These are phyloP conservation scores for Simplicillium sp. DNA, from an alignment of 2,329 filamentous ascomycete species.

Conservation along the genomic window DNA sequence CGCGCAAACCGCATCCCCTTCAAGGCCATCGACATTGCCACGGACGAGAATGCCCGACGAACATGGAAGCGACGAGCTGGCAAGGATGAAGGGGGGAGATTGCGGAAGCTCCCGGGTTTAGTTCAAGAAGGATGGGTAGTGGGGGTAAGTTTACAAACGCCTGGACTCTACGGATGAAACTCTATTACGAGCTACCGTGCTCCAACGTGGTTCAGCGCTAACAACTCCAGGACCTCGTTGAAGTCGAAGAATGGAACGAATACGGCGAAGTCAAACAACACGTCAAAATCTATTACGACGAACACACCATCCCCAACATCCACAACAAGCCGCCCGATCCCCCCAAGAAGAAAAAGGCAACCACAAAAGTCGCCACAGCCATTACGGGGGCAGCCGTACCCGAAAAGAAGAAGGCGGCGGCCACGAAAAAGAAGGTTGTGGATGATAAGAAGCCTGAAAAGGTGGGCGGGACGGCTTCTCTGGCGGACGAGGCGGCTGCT, in stretches of 20 bases:
- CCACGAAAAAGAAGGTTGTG: conserved; percentile 13
- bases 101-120: conserved; percentile 75
- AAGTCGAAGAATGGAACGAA: conserved; percentile 99
- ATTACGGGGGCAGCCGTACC: conserved; percentile 9
- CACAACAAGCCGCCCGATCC: conserved; percentile 38
- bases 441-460: conserved; percentile 16
- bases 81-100: conserved; percentile 52
- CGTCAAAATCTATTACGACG: conserved; percentile 60
- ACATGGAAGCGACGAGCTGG: conserved; percentile 79
- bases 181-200: too few species aligned
- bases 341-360: conserved; percentile 24
- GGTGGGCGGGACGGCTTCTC: conserved; percentile 37
- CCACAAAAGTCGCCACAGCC: conserved; percentile 16
- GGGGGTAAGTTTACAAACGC: conserved; percentile 78
- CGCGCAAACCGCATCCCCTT: conserved; percentile 93
- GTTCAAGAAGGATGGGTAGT: conserved; percentile 81
- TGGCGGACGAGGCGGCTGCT: conserved; percentile 56
- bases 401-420: conserved; percentile 12
- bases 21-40: conserved; percentile 83
- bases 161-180: too few species aligned
- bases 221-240: conserved; percentile 64
- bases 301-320: conserved; percentile 48
- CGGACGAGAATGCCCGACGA: conserved; percentile 78
- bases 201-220: too few species aligned
- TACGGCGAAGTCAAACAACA: conserved; percentile 90